Evolutionary conservation across 441 rosid species (phyloP).

Genomic region (Adansonia gregorii): DNA sequence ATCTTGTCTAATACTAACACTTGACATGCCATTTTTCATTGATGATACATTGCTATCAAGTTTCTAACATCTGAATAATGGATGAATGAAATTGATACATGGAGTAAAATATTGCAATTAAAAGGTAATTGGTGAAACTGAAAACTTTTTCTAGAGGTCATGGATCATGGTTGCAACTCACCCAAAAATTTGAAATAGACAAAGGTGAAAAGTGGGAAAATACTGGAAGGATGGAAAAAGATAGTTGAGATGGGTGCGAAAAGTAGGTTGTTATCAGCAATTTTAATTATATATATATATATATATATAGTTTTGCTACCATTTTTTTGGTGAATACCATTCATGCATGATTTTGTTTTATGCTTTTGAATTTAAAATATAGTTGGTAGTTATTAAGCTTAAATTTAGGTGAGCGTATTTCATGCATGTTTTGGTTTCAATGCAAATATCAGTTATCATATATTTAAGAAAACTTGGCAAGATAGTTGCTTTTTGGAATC

Average conservation of each 20-base stretch:
- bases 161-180: no score
- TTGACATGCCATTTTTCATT: background rate
- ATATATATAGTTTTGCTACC: no score
- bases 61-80: background rate
- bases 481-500: no score
- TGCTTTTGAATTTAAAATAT: background rate
- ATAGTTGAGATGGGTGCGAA: no score
- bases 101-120: background rate
- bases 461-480: no score
- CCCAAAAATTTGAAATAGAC: no score
- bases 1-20: background rate
- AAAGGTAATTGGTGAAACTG: no score
- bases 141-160: no score
- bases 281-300: no score
- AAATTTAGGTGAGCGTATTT: constrained; percentile 5
- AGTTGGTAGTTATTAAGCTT: constrained; percentile 2
- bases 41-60: constrained; percentile 9
- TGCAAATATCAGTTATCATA: constrained; percentile 10
- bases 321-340: background rate
- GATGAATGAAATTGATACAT: constrained; percentile 10
- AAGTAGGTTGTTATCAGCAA: no score
- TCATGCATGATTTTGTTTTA: background rate
- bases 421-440: constrained; percentile 18
- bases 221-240: no score
- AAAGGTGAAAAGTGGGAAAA: no score